phyloP scores from a whole-genome alignment of 225 moss, liverwort and hornwort genomes.

The Takakia lepidozioides region DNA sequence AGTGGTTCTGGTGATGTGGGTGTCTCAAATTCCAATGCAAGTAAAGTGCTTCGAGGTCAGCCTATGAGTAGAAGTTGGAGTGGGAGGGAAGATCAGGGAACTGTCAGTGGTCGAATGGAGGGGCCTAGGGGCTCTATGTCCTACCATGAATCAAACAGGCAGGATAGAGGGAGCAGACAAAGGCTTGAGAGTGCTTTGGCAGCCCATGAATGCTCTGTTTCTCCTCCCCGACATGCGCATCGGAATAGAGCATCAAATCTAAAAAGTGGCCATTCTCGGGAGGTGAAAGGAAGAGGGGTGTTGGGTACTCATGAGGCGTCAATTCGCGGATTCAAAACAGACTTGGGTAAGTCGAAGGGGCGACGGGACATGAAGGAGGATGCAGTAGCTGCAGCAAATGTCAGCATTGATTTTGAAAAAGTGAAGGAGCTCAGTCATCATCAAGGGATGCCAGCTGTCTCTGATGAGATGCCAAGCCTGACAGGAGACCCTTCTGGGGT shows the following conservation, averaged over 20 bases:
- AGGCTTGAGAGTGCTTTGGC: conserved; percentile 23
- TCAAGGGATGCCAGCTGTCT: too few relatives aligned
- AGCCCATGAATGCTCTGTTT: conserved; percentile 13
- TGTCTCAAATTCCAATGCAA: conserved; percentile 10
- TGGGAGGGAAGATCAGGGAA: conserved; percentile 30
- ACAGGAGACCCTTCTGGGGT: too few relatives aligned
- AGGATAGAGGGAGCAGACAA: conserved; percentile 20
- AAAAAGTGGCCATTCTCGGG: not conserved
- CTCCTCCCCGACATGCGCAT: conserved; percentile 15
- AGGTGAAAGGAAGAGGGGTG: conserved; percentile 12
- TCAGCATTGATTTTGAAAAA: too few relatives aligned
- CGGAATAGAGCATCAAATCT: conserved; percentile 1
- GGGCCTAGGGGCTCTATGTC: conserved; percentile 30
- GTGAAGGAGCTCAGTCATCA: too few relatives aligned
- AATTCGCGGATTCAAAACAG: conserved; percentile 31
- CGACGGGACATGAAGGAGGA: too few relatives aligned
- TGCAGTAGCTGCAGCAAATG: too few relatives aligned
- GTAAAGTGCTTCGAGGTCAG: conserved; percentile 21
- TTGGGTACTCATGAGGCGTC: conserved; percentile 38
- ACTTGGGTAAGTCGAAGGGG: not conserved
- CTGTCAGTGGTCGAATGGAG: conserved; percentile 14
- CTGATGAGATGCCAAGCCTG: too few relatives aligned
- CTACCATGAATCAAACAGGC: conserved; percentile 21
- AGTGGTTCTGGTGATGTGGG: conserved; percentile 10
- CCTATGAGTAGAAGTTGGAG: conserved; percentile 24